These are phyloP conservation scores for Phlebopus sp. DNA, from an alignment of 1,284 basidiomycete genomes.

Conservation along the genomic window DNA sequence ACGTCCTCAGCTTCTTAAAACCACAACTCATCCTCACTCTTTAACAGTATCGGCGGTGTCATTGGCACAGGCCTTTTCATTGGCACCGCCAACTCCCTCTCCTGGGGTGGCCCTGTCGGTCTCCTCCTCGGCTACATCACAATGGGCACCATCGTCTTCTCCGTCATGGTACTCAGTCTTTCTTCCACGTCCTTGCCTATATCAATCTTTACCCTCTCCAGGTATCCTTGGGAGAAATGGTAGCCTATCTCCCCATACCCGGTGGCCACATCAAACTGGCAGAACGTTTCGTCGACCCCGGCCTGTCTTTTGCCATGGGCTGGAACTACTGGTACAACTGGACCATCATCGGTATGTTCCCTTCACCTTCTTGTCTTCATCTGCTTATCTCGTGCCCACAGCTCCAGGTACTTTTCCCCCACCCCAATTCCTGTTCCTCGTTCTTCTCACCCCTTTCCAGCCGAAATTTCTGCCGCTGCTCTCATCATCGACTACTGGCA, in stretches of 20 bases:
- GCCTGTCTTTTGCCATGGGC: slow-evolving; percentile 67
- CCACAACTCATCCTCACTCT: slow-evolving; percentile 5
- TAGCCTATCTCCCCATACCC: slow-evolving; percentile 38
- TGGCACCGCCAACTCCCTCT: slow-evolving; percentile 58
- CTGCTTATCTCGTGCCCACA: slow-evolving; percentile 3
- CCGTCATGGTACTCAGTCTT: slow-evolving; percentile 52
- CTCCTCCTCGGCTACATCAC: slow-evolving; percentile 60
- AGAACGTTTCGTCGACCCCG: slow-evolving; percentile 68
- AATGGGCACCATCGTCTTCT: slow-evolving; percentile 65
- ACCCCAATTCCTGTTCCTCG: neutral
- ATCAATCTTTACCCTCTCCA: slow-evolving; percentile 12
- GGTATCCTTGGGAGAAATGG: slow-evolving; percentile 43
- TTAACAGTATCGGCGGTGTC: slow-evolving; percentile 60
- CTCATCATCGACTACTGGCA: slow-evolving; percentile 66
- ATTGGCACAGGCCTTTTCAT: slow-evolving; percentile 74
- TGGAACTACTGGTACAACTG: slow-evolving; percentile 75
- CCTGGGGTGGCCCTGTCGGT: slow-evolving; percentile 58
- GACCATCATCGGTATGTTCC: slow-evolving; percentile 44
- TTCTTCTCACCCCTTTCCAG: slow-evolving; percentile 23
- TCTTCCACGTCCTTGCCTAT: neutral
- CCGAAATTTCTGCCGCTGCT: slow-evolving; percentile 65
- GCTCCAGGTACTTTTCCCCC: slow-evolving; percentile 24
- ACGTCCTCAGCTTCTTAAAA: slow-evolving; percentile 1
- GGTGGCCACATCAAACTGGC: slow-evolving; percentile 71
- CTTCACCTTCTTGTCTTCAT: slow-evolving; percentile 5